Conservation (phyloP, 129 eudicot genomes). For the Dittrichia graveolens region DNA sequence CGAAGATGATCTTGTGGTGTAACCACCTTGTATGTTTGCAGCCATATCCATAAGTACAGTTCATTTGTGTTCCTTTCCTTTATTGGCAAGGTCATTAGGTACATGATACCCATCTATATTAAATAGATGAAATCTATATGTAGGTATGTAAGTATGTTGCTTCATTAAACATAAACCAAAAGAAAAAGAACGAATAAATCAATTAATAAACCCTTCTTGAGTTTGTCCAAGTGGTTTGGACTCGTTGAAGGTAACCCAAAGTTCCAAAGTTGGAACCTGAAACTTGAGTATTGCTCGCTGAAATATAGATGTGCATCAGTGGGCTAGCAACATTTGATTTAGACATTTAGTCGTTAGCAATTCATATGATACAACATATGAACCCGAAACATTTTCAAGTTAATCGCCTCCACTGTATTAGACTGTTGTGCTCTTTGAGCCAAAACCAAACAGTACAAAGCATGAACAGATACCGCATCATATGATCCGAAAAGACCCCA, state of each 20-base stretch:
- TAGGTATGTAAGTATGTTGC: neutral
- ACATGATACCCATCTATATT: constrained; percentile 2
- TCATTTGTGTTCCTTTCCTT: constrained; percentile 13
- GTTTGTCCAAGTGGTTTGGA: neutral
- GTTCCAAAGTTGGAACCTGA: neutral
- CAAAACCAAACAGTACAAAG: too few relatives aligned
- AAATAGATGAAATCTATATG: neutral
- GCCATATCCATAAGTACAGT: constrained; percentile 22
- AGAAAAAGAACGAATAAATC: neutral
- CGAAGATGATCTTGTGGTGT: constrained; percentile 49
- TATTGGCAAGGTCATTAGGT: constrained; percentile 10
- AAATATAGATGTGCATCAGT: neutral
- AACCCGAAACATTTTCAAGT: too few relatives aligned
- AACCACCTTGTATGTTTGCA: constrained; percentile 22
- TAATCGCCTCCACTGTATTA: too few relatives aligned
- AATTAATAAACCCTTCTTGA: neutral
- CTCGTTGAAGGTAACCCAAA: neutral
- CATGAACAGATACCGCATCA: too few relatives aligned
- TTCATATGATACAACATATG: too few relatives aligned
- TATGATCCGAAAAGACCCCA: too few relatives aligned
- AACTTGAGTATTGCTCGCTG: too few relatives aligned
- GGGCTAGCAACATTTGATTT: too few relatives aligned
- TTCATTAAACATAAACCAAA: neutral
- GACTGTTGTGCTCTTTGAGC: too few relatives aligned
- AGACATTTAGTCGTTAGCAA: too few relatives aligned